phyloP scores from a whole-genome alignment of 441 rosid species.

The Populus hybrid region DNA sequence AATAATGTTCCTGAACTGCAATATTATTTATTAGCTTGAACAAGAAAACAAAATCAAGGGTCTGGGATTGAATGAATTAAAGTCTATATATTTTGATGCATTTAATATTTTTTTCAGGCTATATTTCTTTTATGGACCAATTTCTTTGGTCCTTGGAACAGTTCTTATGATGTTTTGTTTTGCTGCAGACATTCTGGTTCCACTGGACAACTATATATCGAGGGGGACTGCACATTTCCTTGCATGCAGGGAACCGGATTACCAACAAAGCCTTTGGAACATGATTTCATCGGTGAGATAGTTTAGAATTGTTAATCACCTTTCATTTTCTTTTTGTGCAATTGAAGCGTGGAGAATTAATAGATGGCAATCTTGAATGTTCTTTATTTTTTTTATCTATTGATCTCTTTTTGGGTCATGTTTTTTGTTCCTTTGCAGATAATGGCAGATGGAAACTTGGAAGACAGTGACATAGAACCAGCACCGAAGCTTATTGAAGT shows the following conservation, averaged over 20 bases:
- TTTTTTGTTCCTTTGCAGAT: constrained; percentile 37
- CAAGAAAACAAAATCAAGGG: neutral
- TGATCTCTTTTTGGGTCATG: neutral
- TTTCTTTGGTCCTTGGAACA: neutral
- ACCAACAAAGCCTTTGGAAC: constrained; percentile 95
- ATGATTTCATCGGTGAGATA: constrained; percentile 79
- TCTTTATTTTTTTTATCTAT: neutral
- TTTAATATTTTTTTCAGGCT: neutral
- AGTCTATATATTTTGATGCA: neutral
- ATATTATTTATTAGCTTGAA: neutral
- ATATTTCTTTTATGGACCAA: neutral
- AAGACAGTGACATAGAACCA: constrained; percentile 87
- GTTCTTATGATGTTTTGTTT: constrained; percentile 19
- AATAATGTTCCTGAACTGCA: neutral
- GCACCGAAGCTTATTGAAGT: constrained; percentile 95
- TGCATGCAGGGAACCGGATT: constrained; percentile 79
- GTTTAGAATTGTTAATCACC: neutral
- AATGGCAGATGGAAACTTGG: constrained; percentile 77
- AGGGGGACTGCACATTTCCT: constrained; percentile 88
- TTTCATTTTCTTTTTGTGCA: constrained; percentile 3
- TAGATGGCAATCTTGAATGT: neutral
- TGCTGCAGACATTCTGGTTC: constrained; percentile 83
- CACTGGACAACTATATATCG: constrained; percentile 85
- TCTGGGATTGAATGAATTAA: neutral
- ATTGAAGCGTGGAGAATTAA: neutral